These are phyloP conservation scores for Olyra latifolia DNA, from an alignment of 176 grass and related monocot genomes.

Conservation along the genomic window DNA sequence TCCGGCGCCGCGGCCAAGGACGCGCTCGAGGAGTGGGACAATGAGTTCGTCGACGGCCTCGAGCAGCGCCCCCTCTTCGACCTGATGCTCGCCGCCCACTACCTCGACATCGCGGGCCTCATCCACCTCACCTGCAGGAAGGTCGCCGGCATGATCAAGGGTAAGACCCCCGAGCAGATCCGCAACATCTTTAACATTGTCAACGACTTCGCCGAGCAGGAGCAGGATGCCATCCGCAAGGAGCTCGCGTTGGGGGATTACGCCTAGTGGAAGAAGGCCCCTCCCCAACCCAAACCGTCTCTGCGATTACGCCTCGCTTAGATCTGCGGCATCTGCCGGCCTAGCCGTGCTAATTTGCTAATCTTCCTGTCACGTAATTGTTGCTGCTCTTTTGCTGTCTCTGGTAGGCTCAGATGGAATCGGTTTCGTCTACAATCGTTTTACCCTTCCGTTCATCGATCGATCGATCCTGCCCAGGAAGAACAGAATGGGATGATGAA, in stretches of 20 bases:
- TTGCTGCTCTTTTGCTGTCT: too few relatives aligned
- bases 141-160: conserved; percentile 3
- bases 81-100: not conserved
- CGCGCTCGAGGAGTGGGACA: not conserved
- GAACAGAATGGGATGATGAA: too few relatives aligned
- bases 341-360: too few relatives aligned
- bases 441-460: too few relatives aligned
- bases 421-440: too few relatives aligned
- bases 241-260: not conserved
- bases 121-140: not conserved
- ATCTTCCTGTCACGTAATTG: too few relatives aligned
- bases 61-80: not conserved
- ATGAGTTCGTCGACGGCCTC: not conserved
- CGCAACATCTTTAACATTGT: not conserved
- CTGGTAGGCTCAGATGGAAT: too few relatives aligned
- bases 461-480: too few relatives aligned
- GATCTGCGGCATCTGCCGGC: too few relatives aligned
- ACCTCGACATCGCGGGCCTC: not conserved
- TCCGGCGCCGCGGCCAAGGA: not conserved
- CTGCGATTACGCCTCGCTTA: conserved; percentile 19
- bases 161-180: conserved; percentile 8
- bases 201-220: not conserved
- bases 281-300: not conserved
- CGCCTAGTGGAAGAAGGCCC: not conserved
- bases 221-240: not conserved